These are phyloP conservation scores for Bombardia bombarda DNA, from an alignment of 495 filamentous ascomycete species.

Conservation along the genomic window DNA sequence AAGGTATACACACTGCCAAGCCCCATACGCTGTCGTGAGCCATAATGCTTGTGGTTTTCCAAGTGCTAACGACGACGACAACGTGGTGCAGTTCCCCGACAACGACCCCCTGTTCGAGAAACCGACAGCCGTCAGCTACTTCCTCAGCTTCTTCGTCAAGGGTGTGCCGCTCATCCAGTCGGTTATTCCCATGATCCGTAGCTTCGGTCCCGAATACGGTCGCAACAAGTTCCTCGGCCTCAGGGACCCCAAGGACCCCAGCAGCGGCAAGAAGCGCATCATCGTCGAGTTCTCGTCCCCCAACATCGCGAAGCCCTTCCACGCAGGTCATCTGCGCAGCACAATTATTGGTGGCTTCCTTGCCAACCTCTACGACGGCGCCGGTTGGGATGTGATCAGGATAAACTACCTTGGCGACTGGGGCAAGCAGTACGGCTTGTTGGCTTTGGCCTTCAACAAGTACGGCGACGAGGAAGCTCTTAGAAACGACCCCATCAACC, in stretches of 20 bases:
- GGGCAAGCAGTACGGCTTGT: slow-evolving; percentile 59
- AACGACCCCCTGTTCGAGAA: slow-evolving; percentile 63
- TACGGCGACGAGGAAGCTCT: slow-evolving; percentile 53
- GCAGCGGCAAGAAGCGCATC: slow-evolving; percentile 62
- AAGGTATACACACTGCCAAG: slow-evolving; percentile 38
- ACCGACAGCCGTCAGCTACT: slow-evolving; percentile 53
- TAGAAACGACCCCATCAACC: slow-evolving; percentile 51
- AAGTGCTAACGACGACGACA: too few species aligned
- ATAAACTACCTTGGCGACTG: slow-evolving; percentile 65
- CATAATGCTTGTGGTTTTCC: not conserved
- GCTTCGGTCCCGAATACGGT: slow-evolving; percentile 55
- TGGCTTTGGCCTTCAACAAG: slow-evolving; percentile 50
- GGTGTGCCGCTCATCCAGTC: slow-evolving; percentile 47
- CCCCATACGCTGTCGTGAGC: not conserved
- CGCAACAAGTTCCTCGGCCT: slow-evolving; percentile 57
- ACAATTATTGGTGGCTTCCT: slow-evolving; percentile 63
- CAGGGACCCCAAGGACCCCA: slow-evolving; percentile 58
- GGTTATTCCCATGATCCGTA: slow-evolving; percentile 57
- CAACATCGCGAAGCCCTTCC: slow-evolving; percentile 62
- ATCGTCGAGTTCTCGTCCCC: slow-evolving; percentile 54
- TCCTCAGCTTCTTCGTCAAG: slow-evolving; percentile 79
- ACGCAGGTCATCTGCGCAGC: slow-evolving; percentile 58
- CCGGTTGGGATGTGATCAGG: slow-evolving; percentile 53
- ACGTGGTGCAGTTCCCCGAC: slow-evolving; percentile 68
- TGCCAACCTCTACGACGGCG: slow-evolving; percentile 49